A percentile compares a stretch with the other conserved stretches of the same genome.
These are phyloP conservation scores for Tetraselmis chui DNA, from an alignment of 139 green algal species.

Conservation along the genomic window DNA sequence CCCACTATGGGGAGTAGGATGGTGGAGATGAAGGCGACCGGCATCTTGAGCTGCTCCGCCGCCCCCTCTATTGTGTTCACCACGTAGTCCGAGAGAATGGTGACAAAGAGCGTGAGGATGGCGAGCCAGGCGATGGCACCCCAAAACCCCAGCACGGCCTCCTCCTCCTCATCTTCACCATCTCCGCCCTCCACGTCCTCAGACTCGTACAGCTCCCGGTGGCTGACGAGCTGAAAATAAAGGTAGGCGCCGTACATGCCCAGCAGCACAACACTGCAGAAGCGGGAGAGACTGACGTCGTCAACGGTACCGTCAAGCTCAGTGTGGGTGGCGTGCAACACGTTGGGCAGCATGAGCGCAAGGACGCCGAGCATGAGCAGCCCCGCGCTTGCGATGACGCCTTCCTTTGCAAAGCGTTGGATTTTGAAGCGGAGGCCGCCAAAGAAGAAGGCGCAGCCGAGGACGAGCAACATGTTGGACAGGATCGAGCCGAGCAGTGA, in stretches of 20 bases:
- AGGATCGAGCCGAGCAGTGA: slow-evolving; percentile 13
- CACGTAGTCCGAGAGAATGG: slow-evolving; percentile 59
- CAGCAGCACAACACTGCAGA: slow-evolving; percentile 59
- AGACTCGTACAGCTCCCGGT: slow-evolving; percentile 40
- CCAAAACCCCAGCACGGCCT: slow-evolving; percentile 35
- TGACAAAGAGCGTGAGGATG: slow-evolving; percentile 60
- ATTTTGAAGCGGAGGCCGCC: slow-evolving; percentile 44
- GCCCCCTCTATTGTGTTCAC: slow-evolving; percentile 53
- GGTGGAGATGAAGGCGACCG: slow-evolving; percentile 37
- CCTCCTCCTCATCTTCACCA: slow-evolving; percentile 7
- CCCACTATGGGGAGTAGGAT: slow-evolving; percentile 42
- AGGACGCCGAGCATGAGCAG: slow-evolving; percentile 50
- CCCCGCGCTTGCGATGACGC: slow-evolving; percentile 12
- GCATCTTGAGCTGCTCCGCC: slow-evolving; percentile 29
- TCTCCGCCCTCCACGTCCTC: neutral
- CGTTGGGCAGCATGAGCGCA: slow-evolving; percentile 39
- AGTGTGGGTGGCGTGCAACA: slow-evolving; percentile 47
- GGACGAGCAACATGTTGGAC: slow-evolving; percentile 8
- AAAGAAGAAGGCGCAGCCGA: slow-evolving; percentile 69
- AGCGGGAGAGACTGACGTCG: slow-evolving; percentile 36
- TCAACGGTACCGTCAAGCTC: slow-evolving; percentile 20
- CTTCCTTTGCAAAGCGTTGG: slow-evolving; percentile 34
- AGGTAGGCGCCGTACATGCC: slow-evolving; percentile 58
- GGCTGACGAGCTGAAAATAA: slow-evolving; percentile 62
- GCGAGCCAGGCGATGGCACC: slow-evolving; percentile 59